Conservation (phyloP, 2,329 filamentous ascomycete species). For the Ophiocordyceps polyrhachis-furcata region DNA sequence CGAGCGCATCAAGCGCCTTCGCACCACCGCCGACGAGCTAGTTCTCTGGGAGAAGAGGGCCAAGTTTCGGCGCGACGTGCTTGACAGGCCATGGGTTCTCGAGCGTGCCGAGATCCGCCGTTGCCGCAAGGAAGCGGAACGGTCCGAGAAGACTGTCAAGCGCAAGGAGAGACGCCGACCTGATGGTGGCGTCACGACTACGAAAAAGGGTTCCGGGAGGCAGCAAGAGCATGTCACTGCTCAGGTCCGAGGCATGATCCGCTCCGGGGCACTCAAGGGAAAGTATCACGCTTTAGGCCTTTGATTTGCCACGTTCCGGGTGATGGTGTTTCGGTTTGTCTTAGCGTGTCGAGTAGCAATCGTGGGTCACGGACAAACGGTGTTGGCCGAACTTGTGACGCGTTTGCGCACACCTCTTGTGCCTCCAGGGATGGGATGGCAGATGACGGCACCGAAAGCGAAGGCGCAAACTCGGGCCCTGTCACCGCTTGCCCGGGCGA, state of each 20-base stretch:
- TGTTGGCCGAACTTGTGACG: not conserved
- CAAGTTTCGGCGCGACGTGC: constrained; percentile 28
- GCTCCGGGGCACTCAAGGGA: constrained; percentile 10
- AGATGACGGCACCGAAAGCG: not conserved
- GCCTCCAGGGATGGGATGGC: not conserved
- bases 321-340: not conserved
- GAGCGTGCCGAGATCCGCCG: constrained; percentile 26
- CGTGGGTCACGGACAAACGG: not conserved
- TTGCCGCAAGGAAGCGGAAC: constrained; percentile 28
- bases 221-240: constrained; percentile 1
- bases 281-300: constrained; percentile 17
- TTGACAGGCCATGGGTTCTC: constrained; percentile 36
- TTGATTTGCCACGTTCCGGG: constrained; percentile 5
- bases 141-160: constrained; percentile 10
- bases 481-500: not conserved
- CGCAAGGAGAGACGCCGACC: constrained; percentile 8
- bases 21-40: constrained; percentile 36
- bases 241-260: constrained; percentile 11
- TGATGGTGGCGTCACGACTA: not conserved
- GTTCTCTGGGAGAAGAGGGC: constrained; percentile 37
- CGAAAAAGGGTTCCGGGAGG: constrained; percentile 1
- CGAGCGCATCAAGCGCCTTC: constrained; percentile 27
- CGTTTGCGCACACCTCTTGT: not conserved
- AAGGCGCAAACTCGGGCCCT: not conserved
- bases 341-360: not conserved